Conservation (phyloP, 1,284 basidiomycete species). For the Sparassis latifolia region DNA sequence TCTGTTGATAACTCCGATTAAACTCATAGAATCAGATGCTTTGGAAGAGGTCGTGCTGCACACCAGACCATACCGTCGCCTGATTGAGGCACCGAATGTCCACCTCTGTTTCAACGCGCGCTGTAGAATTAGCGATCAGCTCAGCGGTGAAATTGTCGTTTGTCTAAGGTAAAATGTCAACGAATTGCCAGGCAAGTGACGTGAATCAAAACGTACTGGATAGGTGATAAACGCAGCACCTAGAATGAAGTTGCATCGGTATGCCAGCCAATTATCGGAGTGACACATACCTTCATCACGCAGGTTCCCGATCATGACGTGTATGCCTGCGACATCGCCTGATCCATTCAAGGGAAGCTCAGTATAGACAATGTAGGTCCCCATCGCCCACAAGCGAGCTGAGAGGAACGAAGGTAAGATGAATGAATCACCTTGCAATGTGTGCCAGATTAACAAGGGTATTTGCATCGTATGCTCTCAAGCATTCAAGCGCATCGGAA, state of each 20-base stretch:
- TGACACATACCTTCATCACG: constrained; percentile 25
- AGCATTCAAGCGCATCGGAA: constrained; percentile 25
- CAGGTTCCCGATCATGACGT: constrained; percentile 42
- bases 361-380: constrained; percentile 30
- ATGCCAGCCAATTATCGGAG: too few species aligned
- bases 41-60: constrained; percentile 27
- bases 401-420: neutral
- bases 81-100: constrained; percentile 35
- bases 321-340: constrained; percentile 34
- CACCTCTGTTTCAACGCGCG: constrained; percentile 28
- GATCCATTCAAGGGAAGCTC: constrained; percentile 33
- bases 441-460: constrained; percentile 27
- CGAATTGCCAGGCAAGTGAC: neutral
- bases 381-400: constrained; percentile 43
- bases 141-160: constrained; percentile 15
- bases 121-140: constrained; percentile 26
- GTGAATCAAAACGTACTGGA: constrained; percentile 12
- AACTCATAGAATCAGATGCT: constrained; percentile 32
- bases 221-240: constrained; percentile 27
- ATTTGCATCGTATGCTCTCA: constrained; percentile 26
- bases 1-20: constrained; percentile 30
- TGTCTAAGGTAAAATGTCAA: constrained; percentile 7
- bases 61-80: constrained; percentile 27
- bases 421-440: constrained; percentile 24
- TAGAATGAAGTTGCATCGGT: too few species aligned